phyloP scores from a whole-genome alignment of 768 basidiomycete species.

The Mrakia frigida region DNA sequence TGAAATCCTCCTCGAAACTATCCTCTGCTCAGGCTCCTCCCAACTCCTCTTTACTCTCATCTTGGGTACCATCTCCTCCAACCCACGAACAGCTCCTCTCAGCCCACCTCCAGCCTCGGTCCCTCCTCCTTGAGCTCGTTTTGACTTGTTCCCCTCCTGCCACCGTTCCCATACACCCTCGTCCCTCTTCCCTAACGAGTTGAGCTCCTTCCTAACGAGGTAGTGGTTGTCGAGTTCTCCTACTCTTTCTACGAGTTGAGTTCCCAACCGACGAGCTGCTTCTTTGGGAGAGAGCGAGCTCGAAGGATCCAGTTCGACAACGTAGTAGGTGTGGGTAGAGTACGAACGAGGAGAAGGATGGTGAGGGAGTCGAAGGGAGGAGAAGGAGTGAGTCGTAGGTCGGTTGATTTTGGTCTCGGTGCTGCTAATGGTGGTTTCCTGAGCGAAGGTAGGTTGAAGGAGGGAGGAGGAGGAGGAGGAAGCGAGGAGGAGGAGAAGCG shows the following conservation, averaged over 20 bases:
- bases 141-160: neutral
- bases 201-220: constrained; percentile 59
- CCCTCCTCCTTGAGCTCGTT: neutral
- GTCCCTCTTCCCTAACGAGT: neutral
- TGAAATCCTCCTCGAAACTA: neutral
- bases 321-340: constrained; percentile 66
- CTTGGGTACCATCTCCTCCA: constrained; percentile 18
- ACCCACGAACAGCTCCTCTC: neutral
- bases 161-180: neutral
- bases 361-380: constrained; percentile 6
- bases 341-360: constrained; percentile 42
- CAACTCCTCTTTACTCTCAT: constrained; percentile 6
- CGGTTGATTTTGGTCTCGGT: neutral
- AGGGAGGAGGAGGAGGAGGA: neutral
- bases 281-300: constrained; percentile 57
- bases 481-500: neutral
- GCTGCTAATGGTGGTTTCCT: neutral
- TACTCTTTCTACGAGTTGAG: constrained; percentile 80
- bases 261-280: constrained; percentile 58
- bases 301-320: constrained; percentile 42
- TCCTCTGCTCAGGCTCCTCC: neutral
- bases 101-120: neutral
- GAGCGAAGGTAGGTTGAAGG: neutral
- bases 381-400: neutral
- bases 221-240: constrained; percentile 78